These are phyloP conservation scores for Ophiostoma australiae DNA, from an alignment of 2,329 filamentous ascomycete species.

Conservation along the genomic window DNA sequence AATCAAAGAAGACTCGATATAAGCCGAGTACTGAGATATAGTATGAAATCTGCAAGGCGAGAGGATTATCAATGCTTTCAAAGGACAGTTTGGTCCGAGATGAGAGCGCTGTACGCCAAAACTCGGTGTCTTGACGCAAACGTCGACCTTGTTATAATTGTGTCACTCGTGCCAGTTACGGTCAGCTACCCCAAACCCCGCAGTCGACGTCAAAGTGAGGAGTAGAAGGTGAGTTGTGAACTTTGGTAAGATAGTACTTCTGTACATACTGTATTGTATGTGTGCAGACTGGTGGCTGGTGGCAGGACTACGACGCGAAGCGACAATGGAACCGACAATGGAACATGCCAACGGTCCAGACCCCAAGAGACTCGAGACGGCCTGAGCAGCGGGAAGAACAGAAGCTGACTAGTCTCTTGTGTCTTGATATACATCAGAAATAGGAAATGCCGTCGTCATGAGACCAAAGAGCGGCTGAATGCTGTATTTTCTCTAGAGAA, in stretches of 20 bases:
- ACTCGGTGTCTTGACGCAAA: background rate
- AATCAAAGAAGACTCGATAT: background rate
- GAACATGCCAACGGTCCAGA: conserved; percentile 3
- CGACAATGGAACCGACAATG: background rate
- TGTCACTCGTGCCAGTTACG: background rate
- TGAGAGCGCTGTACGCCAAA: background rate
- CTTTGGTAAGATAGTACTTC: too few species aligned
- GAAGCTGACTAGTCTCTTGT: background rate
- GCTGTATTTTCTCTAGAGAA: background rate
- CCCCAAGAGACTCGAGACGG: background rate
- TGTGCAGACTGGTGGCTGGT: background rate
- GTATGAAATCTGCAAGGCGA: background rate
- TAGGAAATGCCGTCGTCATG: background rate
- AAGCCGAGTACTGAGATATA: background rate
- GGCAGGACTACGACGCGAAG: background rate
- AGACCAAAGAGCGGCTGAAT: background rate
- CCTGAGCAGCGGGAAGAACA: background rate
- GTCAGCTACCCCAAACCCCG: conserved; percentile 7
- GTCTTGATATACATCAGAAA: background rate
- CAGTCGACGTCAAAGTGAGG: background rate
- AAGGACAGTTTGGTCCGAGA: background rate
- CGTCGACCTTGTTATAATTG: background rate
- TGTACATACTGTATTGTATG: too few species aligned
- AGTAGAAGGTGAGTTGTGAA: background rate
- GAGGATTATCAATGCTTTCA: background rate